Evolutionary conservation across 2,329 filamentous ascomycete genomes (phyloP), one percentile per base, ranked within the genome.

Genomic region (Colletotrichum melonis): DNA sequence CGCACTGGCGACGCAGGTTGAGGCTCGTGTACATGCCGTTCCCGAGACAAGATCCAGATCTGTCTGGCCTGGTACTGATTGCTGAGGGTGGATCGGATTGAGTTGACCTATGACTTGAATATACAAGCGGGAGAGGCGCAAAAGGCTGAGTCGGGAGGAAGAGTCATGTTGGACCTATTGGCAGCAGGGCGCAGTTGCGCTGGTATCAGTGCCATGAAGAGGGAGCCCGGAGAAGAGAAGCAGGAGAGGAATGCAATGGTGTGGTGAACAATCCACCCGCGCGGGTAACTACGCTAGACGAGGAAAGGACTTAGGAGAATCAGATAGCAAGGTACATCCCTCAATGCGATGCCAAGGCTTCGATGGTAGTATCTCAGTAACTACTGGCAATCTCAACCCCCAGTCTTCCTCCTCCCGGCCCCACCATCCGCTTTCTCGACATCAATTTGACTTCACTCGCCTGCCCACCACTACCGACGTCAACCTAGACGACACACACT

Each of bases 11-110:
- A 59, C 35, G 55, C 28, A 35, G 46, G 55, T 49, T 69, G 56
- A 70, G 67, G 67, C 49, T 73, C 59, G 67, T 70, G 56, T 22
- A 42, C 30, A 62, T 73, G 66, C 66, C 62, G 71, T 30, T 73
- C 67, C 70, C 62, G 71, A 70, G 67, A 71, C 71, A 65, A 35
- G 60, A 46, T 42, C 70, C 28, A 30, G 55, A 49, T 56, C 63
- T 52, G 56, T 9, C 64, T 49, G 57, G 46, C 11, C n/a, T 7
- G 38, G 52, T 12, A 16, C 7, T 32, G 16, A 16, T 12, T 32
- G 16, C 14, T 52, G 16, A 49, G 54, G 26, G 11, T 46, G 35
- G 14, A 64, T 14, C 22, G 11, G 26, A 52, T 35, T 35, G 12
- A 73, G 49, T 49, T 46, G 56, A n/a, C 71, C 60, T 64, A 56